phyloP scores from a whole-genome alignment of 495 filamentous ascomycete species.

The Cenococcum geophilum region DNA sequence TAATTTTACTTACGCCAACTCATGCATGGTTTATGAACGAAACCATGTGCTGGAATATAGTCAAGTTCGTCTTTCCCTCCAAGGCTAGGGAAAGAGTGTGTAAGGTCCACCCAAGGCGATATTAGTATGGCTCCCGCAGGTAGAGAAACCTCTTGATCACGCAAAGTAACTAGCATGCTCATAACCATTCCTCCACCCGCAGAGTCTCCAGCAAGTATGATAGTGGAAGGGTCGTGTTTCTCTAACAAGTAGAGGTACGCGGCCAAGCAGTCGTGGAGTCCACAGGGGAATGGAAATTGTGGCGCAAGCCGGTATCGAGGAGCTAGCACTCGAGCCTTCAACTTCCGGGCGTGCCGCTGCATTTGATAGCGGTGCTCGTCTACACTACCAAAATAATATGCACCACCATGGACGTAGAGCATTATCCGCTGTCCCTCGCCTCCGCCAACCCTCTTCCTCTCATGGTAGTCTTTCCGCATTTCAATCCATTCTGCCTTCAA shows the following conservation, averaged over 20 bases:
- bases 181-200: conserved; percentile 85
- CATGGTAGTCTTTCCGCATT: conserved; percentile 75
- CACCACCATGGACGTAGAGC: conserved; percentile 86
- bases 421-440: conserved; percentile 67
- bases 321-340: conserved; percentile 82
- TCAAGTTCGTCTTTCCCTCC: conserved; percentile 64
- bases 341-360: conserved; percentile 88
- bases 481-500: conserved; percentile 90
- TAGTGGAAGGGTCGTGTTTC: conserved; percentile 65
- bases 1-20: conserved; percentile 56
- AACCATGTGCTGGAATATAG: conserved; percentile 82
- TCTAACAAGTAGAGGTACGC: conserved; percentile 77
- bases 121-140: conserved; percentile 88
- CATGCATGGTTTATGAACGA: conserved; percentile 72
- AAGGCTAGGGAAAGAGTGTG: conserved; percentile 89
- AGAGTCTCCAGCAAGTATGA: conserved; percentile 81
- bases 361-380: conserved; percentile 95
- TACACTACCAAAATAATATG: conserved; percentile 83
- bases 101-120: conserved; percentile 89
- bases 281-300: conserved; percentile 93
- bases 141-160: conserved; percentile 72
- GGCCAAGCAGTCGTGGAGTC: conserved; percentile 78
- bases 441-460: conserved; percentile 56
- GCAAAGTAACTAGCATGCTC: conserved; percentile 68
- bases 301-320: conserved; percentile 84